Conservation (phyloP, 805 yeast genomes). For the Candida mattraensis region DNA sequence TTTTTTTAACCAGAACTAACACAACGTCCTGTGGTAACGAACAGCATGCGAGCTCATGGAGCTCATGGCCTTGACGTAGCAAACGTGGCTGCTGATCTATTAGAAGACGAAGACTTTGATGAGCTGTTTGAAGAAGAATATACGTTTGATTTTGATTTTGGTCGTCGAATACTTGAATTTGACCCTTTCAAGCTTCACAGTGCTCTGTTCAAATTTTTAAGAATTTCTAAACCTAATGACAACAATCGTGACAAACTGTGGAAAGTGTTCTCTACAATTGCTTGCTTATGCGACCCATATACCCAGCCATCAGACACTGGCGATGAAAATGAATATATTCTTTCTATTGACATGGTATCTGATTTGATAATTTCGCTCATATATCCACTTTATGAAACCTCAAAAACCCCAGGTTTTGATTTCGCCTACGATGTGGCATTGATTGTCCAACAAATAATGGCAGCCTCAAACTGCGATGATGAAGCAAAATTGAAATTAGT, state of each 20-base stretch:
- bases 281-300: constrained; percentile 55
- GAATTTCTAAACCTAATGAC: constrained; percentile 18
- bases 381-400: constrained; percentile 13
- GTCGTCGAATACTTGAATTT: constrained; percentile 21
- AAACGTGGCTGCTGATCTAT: not conserved
- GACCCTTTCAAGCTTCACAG: constrained; percentile 32
- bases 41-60: no score
- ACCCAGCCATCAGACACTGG: constrained; percentile 70
- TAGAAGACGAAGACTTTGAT: constrained; percentile 13
- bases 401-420: constrained; percentile 35
- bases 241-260: constrained; percentile 16
- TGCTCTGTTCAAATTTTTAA: constrained; percentile 30
- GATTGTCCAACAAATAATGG: constrained; percentile 39
- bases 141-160: constrained; percentile 30
- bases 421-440: constrained; percentile 32
- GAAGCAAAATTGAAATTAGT: constrained; percentile 41
- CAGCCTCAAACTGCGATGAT: constrained; percentile 41
- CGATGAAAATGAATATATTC: constrained; percentile 40
- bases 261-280: constrained; percentile 30
- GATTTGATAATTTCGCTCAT: constrained; percentile 49
- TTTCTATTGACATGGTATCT: constrained; percentile 57
- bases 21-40: no score
- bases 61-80: no score
- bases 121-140: constrained; percentile 29
- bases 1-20: no score